Conservation (phyloP, 73 alveolate species). For the Paramecium sonneborni region DNA sequence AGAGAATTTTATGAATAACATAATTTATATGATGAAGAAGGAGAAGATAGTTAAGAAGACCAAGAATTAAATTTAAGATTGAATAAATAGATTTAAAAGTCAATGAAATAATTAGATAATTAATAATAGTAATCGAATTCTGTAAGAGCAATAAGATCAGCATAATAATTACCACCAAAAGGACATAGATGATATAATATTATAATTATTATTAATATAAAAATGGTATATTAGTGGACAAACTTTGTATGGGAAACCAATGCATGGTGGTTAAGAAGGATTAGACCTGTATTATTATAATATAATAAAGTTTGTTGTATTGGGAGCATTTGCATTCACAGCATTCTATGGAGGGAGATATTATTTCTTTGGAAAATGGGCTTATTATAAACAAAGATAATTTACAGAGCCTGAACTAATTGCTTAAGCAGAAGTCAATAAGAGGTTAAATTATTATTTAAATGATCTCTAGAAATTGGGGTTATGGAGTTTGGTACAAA, state of each 20-base stretch:
- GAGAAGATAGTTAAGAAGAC: conserved; percentile 35
- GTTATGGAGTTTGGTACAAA: conserved; percentile 64
- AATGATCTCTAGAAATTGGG: conserved; percentile 61
- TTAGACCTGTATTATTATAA: conserved; percentile 63
- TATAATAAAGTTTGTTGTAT: conserved; percentile 37
- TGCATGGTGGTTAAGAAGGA: conserved; percentile 73
- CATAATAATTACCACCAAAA: conserved; percentile 51
- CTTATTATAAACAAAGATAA: conserved; percentile 55
- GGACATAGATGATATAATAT: conserved; percentile 1
- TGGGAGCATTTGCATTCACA: conserved; percentile 43
- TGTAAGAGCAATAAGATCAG: not conserved
- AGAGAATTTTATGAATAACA: conserved; percentile 49
- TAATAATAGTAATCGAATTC: not conserved
- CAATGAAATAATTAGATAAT: conserved; percentile 39
- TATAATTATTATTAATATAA: not conserved
- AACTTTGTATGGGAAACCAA: conserved; percentile 70
- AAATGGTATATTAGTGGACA: conserved; percentile 68
- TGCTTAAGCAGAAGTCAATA: conserved; percentile 59
- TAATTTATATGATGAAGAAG: conserved; percentile 24
- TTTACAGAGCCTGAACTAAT: conserved; percentile 13
- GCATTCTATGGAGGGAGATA: conserved; percentile 59
- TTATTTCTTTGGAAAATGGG: conserved; percentile 68
- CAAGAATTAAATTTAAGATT: conserved; percentile 24
- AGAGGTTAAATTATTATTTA: conserved; percentile 17
- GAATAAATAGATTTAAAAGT: conserved; percentile 7